phyloP scores from a whole-genome alignment of 2,329 filamentous ascomycete genomes.

The Amylocarpus encephaloides region DNA sequence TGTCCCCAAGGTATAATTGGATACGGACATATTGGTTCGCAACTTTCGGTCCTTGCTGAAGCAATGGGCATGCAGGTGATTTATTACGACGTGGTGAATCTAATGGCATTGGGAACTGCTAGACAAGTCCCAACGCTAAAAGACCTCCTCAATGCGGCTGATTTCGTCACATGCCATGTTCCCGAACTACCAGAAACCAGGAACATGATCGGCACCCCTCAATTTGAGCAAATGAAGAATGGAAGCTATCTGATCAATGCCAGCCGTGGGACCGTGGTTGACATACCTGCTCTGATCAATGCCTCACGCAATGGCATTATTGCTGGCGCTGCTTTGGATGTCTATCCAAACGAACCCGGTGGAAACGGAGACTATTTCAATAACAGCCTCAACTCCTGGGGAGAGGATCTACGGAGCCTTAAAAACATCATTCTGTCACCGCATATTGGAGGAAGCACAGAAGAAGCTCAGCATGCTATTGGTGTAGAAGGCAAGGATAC shows the following conservation, averaged over 20 bases:
- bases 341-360: slow-evolving; percentile 89
- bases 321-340: slow-evolving; percentile 91
- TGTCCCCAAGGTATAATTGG: slow-evolving; percentile 67
- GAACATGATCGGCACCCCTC: slow-evolving; percentile 75
- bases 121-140: slow-evolving; percentile 75
- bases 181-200: slow-evolving; percentile 89
- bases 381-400: slow-evolving; percentile 74
- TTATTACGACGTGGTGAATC: slow-evolving; percentile 89
- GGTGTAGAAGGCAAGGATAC: slow-evolving; percentile 64
- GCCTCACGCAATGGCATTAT: slow-evolving; percentile 81
- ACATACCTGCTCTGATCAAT: slow-evolving; percentile 86
- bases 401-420: slow-evolving; percentile 73
- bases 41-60: slow-evolving; percentile 91
- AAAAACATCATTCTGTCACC: slow-evolving; percentile 94
- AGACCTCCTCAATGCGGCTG: slow-evolving; percentile 68
- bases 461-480: slow-evolving; percentile 95
- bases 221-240: slow-evolving; percentile 85
- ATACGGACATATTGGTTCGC: slow-evolving; percentile 95
- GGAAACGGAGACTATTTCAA: slow-evolving; percentile 96
- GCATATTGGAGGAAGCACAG: slow-evolving; percentile 95
- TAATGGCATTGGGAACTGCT: slow-evolving; percentile 90
- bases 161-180: slow-evolving; percentile 93
- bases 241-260: slow-evolving; percentile 96
- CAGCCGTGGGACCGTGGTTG: slow-evolving; percentile 85
- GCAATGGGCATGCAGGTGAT: slow-evolving; percentile 98